Percentiles rank a stretch among this genome's conserved stretches.
Conservation (phyloP, 2,329 filamentous ascomycete species). For the Diplodia mutila region DNA sequence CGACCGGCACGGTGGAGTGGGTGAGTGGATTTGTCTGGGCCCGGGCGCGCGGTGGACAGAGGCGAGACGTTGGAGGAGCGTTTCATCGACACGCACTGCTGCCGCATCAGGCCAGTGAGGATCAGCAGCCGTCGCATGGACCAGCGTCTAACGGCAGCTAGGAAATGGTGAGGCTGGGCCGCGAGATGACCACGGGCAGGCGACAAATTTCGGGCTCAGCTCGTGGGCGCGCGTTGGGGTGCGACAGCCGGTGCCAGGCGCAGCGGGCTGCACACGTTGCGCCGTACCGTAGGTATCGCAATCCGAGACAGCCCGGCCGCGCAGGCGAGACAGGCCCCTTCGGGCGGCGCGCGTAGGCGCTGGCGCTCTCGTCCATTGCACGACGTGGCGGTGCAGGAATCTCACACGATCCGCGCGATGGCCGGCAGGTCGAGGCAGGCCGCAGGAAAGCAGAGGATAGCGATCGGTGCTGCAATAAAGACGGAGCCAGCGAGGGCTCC, state of each 20-base stretch:
- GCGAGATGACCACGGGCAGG: conserved; percentile 7
- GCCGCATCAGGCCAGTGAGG: conserved; percentile 13
- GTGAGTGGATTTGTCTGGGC: conserved; percentile 4
- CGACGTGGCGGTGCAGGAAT: conserved; percentile 23
- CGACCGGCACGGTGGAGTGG: neutral
- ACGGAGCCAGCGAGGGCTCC: conserved; percentile 17
- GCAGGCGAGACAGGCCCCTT: neutral
- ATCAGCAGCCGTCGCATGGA: conserved; percentile 23
- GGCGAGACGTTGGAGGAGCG: conserved; percentile 14
- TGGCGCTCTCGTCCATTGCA: conserved; percentile 17
- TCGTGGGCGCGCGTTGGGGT: conserved; percentile 7
- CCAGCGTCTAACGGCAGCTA: conserved; percentile 24
- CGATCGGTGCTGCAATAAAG: conserved; percentile 22
- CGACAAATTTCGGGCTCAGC: conserved; percentile 20
- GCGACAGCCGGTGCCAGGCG: neutral
- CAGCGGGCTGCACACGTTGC: neutral
- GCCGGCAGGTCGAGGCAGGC: conserved; percentile 7
- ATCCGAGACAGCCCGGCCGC: neutral
- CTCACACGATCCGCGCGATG: conserved; percentile 16
- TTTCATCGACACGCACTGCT: conserved; percentile 13
- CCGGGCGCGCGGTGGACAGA: conserved; percentile 6
- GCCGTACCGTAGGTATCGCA: neutral
- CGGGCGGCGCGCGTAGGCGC: conserved; percentile 9
- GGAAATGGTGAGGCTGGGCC: conserved; percentile 23
- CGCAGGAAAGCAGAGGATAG: conserved; percentile 9